These are phyloP conservation scores for Eustoma russellianum DNA, from an alignment of 257 asterid species.

Conservation along the genomic window DNA sequence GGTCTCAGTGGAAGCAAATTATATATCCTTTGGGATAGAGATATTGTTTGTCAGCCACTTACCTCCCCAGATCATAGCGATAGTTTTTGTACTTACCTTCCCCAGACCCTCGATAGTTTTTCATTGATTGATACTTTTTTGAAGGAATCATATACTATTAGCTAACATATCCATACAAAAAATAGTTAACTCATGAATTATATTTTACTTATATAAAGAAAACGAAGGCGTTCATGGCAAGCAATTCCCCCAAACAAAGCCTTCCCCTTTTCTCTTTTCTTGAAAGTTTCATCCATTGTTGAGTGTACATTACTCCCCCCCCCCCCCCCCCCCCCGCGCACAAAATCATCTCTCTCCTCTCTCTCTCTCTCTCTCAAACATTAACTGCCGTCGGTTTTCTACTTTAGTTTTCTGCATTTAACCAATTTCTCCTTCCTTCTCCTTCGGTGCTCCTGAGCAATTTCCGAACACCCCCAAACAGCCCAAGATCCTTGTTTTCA, in stretches of 20 bases:
- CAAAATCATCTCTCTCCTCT: background rate
- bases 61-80: no score
- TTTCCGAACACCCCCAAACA: conserved; percentile 3
- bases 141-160: no score
- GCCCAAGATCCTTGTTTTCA: conserved; percentile 16
- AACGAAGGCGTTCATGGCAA: conserved; percentile 61
- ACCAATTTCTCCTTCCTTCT: conserved; percentile 19
- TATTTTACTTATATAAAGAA: conserved; percentile 5
- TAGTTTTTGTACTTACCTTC: no score
- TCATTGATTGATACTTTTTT: no score
- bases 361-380: no score
- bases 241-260: conserved; percentile 28
- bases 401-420: background rate
- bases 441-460: conserved; percentile 5
- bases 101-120: no score
- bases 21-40: no score
- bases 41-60: no score
- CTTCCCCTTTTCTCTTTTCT: conserved; percentile 21
- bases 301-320: background rate
- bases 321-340: conserved; percentile 5
- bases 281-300: conserved; percentile 17
- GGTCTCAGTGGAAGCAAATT: no score
- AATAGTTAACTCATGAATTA: no score
- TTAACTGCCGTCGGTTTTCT: no score
- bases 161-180: no score